phyloP scores from a whole-genome alignment of 257 asterid species.

The Mitragyna speciosa region DNA sequence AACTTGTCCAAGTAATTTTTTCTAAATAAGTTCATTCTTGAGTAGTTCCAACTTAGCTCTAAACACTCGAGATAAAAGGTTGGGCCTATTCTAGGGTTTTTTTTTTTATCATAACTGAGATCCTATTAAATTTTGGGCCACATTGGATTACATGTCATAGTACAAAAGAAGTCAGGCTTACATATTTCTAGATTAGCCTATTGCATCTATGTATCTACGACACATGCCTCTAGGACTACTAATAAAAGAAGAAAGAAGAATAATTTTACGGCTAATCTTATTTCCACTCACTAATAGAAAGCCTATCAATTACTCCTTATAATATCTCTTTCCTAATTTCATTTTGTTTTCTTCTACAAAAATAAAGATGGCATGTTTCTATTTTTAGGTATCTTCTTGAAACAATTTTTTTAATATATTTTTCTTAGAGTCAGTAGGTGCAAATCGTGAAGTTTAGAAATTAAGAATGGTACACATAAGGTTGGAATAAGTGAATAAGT shows the following conservation, averaged over 20 bases:
- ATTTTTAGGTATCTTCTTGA: not conserved
- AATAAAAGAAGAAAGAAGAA: not conserved
- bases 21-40: not conserved
- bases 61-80: not conserved
- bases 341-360: not conserved
- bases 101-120: not conserved
- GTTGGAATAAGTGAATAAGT: not conserved
- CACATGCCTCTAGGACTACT: not conserved
- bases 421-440: too few relatives aligned
- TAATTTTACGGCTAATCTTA: not conserved
- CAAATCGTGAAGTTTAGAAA: too few relatives aligned
- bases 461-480: not conserved
- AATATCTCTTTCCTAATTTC: not conserved
- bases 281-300: not conserved
- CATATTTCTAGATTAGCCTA: not conserved
- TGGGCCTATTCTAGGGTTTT: not conserved
- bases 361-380: not conserved
- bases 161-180: not conserved
- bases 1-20: not conserved
- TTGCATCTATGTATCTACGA: not conserved
- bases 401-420: too few relatives aligned
- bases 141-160: not conserved
- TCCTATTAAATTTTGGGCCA: not conserved
- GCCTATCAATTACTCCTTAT: not conserved
- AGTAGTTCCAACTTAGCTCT: not conserved